Evolutionary conservation across 108 stramenopile genomes (phyloP), one percentile per base, ranked within the genome.

Genomic region (Cyclotella baltica): DNA sequence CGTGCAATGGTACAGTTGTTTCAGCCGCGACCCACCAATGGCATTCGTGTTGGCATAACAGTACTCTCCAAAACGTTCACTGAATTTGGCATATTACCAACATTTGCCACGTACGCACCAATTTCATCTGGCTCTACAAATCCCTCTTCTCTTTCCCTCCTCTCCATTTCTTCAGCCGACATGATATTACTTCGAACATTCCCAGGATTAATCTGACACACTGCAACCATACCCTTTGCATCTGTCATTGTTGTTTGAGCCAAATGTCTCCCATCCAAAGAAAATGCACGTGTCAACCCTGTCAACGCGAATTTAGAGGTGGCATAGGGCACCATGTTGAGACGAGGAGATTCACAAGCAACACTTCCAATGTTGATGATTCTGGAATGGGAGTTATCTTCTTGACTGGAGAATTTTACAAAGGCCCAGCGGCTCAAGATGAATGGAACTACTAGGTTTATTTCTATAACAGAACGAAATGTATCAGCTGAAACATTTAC

Each of bases 331-430:
- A 78, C 73, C 28, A 70, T 43, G 40, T 83, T 37, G 28, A 78
- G 62, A 36, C 81, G 81, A 0, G 81, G 81, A n/a, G 76, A 48
- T 67, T 78, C 65, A 36, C 63, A 62, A 1, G 81, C 75, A 38
- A 83, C 53, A 28, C 76, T 77, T 62, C 81, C 81, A 55, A 83
- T 77, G 62, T 83, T 83, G 46, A 83, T 83, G 37, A 83, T 78
- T 18, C 81, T 70, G 10, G 40, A 25, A 23, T 72, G 72, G 3
- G 31, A 48, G 13, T 46, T 20, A n/a, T 68, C 22, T 18, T 10
- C 34, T 27, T 43, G 28, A 1, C 18, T 34, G 0, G 81, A 71
- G 72, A 81, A 76, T 48, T 81, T 77, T 10, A 25, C 51, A 37
- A 81, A 59, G 37, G 75, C 70, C 50, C 76, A 81, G 47, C 59